Evolutionary conservation across 164 flowering plant species (phyloP).

Genomic region (Berberis vulgaris): DNA sequence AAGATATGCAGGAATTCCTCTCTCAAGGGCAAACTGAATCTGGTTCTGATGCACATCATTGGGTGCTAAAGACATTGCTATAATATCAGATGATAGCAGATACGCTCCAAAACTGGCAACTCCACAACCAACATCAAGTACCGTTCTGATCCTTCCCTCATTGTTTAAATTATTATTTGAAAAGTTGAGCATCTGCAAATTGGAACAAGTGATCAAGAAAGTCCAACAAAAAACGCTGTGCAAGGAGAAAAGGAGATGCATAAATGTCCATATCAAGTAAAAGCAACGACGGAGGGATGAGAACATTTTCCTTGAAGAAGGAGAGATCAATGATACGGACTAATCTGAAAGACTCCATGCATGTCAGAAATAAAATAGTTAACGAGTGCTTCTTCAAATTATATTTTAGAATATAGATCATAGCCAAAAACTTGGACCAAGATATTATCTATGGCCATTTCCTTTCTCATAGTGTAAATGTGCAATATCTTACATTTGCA

Average conservation of each 20-base stretch:
- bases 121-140: constrained; percentile 91
- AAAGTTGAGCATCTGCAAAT: constrained; percentile 79
- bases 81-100: constrained; percentile 60
- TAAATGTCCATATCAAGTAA: too few species aligned
- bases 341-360: too few species aligned
- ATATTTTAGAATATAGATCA: neutral
- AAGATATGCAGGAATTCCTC: constrained; percentile 90
- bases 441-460: neutral
- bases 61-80: constrained; percentile 85
- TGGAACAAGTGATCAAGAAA: constrained; percentile 2
- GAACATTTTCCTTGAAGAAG: too few species aligned
- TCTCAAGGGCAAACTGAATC: constrained; percentile 87
- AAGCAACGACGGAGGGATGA: too few species aligned
- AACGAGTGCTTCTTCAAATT: too few species aligned
- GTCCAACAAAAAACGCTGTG: too few species aligned
- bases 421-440: neutral
- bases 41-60: constrained; percentile 95
- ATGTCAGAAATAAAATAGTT: too few species aligned
- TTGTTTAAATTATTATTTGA: constrained; percentile 56
- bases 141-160: constrained; percentile 62
- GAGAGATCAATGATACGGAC: too few species aligned
- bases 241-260: too few species aligned
- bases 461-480: neutral
- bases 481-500: constrained; percentile 2
- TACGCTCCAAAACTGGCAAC: constrained; percentile 92